These are phyloP conservation scores for Saccharum spontaneum DNA, from an alignment of 176 grass and related monocot species.

Conservation along the genomic window DNA sequence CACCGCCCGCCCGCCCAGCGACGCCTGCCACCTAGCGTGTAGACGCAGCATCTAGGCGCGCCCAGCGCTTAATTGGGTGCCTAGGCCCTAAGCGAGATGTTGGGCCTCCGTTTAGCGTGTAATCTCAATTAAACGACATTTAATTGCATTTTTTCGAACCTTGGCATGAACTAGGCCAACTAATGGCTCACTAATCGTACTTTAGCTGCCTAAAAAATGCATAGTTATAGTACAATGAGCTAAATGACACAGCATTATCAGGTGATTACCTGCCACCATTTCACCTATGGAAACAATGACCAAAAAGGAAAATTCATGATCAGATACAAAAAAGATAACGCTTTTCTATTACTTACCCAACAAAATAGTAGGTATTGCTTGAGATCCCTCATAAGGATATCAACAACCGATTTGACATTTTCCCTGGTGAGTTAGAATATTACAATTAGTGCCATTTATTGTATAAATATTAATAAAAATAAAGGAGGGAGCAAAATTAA, in stretches of 20 bases:
- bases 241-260: not conserved
- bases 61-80: no score
- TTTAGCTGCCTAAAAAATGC: not conserved
- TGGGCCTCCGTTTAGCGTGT: no score
- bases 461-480: slow-evolving; percentile 10
- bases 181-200: not conserved
- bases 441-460: slow-evolving; percentile 19
- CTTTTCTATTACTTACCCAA: slow-evolving; percentile 62
- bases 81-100: no score
- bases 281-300: slow-evolving; percentile 3
- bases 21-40: no score
- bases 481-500: slow-evolving; percentile 20
- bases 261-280: not conserved
- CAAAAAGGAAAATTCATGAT: not conserved
- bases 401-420: slow-evolving; percentile 57
- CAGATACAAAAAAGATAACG: not conserved
- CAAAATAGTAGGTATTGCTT: slow-evolving; percentile 66
- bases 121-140: no score
- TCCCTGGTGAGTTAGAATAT: slow-evolving; percentile 46
- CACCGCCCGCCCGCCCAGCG: no score
- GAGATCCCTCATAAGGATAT: slow-evolving; percentile 70
- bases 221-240: not conserved
- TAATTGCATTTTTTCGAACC: no score
- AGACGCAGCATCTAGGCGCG: no score
- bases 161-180: not conserved